Conservation (phyloP, 2,329 filamentous ascomycete species). For the Sarocladiaceae sp. region DNA sequence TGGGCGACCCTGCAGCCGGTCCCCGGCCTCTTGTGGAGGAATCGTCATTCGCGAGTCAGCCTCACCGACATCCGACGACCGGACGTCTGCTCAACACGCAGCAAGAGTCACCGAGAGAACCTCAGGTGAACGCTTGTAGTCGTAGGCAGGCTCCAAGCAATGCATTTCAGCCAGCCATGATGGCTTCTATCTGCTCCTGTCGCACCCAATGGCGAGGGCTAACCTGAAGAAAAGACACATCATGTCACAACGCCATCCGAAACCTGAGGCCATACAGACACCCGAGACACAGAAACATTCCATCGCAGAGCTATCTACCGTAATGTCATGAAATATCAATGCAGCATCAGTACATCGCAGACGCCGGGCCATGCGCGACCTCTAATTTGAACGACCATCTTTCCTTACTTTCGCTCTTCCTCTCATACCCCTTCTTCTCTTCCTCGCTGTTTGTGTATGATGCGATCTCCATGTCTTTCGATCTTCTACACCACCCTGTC, state of each 20-base stretch:
- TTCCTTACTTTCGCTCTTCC: neutral
- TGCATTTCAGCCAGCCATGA: too few relatives aligned
- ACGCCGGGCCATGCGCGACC: constrained; percentile 8
- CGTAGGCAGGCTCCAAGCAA: too few relatives aligned
- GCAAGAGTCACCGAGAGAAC: too few relatives aligned
- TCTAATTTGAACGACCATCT: constrained; percentile 2
- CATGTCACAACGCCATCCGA: too few relatives aligned
- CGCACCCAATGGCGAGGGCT: too few relatives aligned
- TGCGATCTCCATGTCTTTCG: neutral
- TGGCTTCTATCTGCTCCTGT: too few relatives aligned
- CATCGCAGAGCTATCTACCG: neutral
- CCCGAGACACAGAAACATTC: neutral
- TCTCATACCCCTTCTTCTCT: neutral
- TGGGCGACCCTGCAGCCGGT: neutral
- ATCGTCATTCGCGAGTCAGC: constrained; percentile 7
- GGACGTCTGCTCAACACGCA: neutral
- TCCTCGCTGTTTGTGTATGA: neutral
- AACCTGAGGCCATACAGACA: too few relatives aligned
- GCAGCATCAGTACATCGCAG: constrained; percentile 3
- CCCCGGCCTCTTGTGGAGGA: constrained; percentile 6
- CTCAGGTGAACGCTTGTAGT: too few relatives aligned
- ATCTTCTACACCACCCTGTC: constrained; percentile 65
- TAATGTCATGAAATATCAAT: constrained; percentile 1
- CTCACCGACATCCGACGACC: constrained; percentile 8
- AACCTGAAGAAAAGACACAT: too few relatives aligned